phyloP scores from a whole-genome alignment of 1,284 basidiomycete genomes.

The Athelia psychrophila region DNA sequence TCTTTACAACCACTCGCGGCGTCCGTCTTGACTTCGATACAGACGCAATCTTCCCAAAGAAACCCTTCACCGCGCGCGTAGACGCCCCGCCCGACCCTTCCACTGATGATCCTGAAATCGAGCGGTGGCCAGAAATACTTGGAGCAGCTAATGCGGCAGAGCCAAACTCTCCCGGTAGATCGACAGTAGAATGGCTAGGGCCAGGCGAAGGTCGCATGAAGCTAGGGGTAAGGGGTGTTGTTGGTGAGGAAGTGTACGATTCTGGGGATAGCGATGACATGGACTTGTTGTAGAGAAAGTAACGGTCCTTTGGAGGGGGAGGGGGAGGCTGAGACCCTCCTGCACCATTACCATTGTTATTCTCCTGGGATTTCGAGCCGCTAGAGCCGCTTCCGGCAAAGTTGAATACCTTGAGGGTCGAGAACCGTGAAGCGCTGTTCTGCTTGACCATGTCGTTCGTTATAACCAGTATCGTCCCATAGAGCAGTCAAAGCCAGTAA shows the following conservation, averaged over 20 bases:
- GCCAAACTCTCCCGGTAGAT: slow-evolving; percentile 17
- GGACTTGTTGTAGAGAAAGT: slow-evolving; percentile 53
- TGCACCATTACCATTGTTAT: slow-evolving; percentile 25
- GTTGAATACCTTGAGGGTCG: slow-evolving; percentile 60
- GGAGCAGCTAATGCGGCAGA: slow-evolving; percentile 16
- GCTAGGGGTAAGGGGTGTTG: slow-evolving; percentile 33
- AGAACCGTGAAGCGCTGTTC: slow-evolving; percentile 46
- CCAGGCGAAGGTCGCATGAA: slow-evolving; percentile 19
- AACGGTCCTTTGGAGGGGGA: slow-evolving; percentile 65
- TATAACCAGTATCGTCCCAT: no score
- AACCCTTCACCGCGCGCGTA: slow-evolving; percentile 34
- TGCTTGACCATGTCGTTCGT: background rate
- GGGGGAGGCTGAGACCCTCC: slow-evolving; percentile 42
- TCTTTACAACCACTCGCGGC: slow-evolving; percentile 31
- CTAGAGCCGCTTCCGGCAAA: slow-evolving; percentile 22
- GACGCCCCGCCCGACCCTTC: background rate
- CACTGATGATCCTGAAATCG: slow-evolving; percentile 16
- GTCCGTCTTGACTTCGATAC: slow-evolving; percentile 35
- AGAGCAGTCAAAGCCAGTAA: no score
- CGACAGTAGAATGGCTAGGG: slow-evolving; percentile 25
- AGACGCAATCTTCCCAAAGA: slow-evolving; percentile 31
- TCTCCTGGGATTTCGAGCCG: background rate
- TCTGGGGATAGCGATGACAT: slow-evolving; percentile 49
- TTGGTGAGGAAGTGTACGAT: slow-evolving; percentile 31
- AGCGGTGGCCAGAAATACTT: slow-evolving; percentile 26